Conservation (phyloP, 768 basidiomycete species). For the Phlegmacium glaucopus region DNA sequence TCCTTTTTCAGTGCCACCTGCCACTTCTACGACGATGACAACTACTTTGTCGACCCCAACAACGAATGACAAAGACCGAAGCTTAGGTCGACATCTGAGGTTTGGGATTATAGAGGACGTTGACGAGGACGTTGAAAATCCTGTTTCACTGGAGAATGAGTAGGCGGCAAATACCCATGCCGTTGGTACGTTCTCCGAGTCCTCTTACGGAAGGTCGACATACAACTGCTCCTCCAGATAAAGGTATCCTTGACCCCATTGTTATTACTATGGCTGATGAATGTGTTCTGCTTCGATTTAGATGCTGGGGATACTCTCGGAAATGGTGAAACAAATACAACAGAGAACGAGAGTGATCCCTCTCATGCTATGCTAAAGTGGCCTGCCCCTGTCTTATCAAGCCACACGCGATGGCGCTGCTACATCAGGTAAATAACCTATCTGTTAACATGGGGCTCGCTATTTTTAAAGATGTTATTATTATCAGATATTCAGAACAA, state of each 20-base stretch:
- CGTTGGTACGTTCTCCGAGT: background rate
- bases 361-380: too few relatives aligned
- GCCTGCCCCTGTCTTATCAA: too few relatives aligned
- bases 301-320: too few relatives aligned
- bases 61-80: constrained; percentile 18
- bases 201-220: background rate
- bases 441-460: too few relatives aligned
- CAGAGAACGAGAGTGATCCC: background rate
- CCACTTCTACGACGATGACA: background rate
- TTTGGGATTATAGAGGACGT: constrained; percentile 41
- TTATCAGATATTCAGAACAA: too few relatives aligned
- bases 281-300: too few relatives aligned
- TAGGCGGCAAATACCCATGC: background rate
- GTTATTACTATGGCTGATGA: background rate
- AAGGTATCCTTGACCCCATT: constrained; percentile 1
- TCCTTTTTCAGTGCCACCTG: background rate
- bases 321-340: background rate
- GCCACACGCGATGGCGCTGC: too few relatives aligned
- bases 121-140: constrained; percentile 31
- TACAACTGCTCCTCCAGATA: background rate
- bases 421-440: too few relatives aligned
- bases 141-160: constrained; percentile 16
- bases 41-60: background rate
- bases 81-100: constrained; percentile 35
- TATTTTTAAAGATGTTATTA: too few relatives aligned